A percentile compares a stretch with the other conserved stretches of the same genome.
These are phyloP conservation scores for Sarocladiaceae sp. DNA, from an alignment of 2,329 filamentous ascomycete genomes.

Conservation along the genomic window DNA sequence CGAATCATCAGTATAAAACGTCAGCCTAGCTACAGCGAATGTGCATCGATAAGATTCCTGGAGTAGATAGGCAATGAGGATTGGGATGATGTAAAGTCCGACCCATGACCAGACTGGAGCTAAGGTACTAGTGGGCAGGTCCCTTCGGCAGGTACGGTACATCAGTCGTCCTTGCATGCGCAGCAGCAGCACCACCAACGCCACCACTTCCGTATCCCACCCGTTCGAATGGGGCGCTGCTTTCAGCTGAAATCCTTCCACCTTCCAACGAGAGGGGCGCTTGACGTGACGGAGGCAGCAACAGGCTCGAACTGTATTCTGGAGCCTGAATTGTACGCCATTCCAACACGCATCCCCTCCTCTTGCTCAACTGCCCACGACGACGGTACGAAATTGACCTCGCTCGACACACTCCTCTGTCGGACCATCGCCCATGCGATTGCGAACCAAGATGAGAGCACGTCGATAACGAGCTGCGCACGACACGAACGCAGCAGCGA, in stretches of 20 bases:
- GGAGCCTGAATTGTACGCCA: no score
- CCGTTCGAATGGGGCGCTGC: neutral
- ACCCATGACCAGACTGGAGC: neutral
- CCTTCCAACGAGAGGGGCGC: neutral
- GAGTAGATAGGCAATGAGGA: no score
- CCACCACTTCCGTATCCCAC: neutral
- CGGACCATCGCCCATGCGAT: neutral
- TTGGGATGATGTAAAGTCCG: no score
- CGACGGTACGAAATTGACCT: neutral
- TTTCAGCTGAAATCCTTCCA: slow-evolving; percentile 5
- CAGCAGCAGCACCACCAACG: neutral
- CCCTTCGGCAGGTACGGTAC: no score
- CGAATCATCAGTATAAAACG: no score
- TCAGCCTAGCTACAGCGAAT: no score
- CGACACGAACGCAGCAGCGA: neutral
- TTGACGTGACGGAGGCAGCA: neutral
- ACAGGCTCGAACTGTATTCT: no score
- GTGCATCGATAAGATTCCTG: no score
- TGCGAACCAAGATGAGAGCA: neutral
- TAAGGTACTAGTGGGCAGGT: no score
- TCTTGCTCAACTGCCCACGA: neutral
- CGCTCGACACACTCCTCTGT: neutral
- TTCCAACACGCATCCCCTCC: neutral
- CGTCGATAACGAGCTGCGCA: neutral
- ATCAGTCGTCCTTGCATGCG: neutral